Evolutionary conservation across 2,329 filamentous ascomycete genomes (phyloP).

Genomic region (Microsporum ferrugineum): DNA sequence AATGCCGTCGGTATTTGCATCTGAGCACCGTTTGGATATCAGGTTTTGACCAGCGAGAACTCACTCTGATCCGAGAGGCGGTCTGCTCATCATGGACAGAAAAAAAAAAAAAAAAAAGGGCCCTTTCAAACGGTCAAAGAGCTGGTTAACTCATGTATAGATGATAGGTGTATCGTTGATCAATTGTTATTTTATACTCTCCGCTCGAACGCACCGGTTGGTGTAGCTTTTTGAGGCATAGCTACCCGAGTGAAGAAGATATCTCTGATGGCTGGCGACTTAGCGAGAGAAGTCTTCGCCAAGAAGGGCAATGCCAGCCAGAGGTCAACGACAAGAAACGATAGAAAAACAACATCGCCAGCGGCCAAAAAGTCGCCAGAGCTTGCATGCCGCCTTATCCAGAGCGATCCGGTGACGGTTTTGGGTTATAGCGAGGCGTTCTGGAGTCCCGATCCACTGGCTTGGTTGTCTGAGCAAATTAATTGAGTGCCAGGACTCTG

Average conservation of each 20-base stretch:
- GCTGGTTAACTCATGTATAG: neutral
- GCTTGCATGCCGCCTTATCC: neutral
- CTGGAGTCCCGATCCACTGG: neutral
- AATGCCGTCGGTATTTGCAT: neutral
- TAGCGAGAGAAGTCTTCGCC: neutral
- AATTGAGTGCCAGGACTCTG: no score
- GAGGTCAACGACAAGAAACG: neutral
- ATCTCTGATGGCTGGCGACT: neutral
- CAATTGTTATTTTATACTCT: neutral
- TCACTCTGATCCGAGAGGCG: neutral
- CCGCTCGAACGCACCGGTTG: neutral
- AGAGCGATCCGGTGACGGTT: neutral
- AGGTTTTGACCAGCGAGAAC: neutral
- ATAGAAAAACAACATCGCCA: neutral
- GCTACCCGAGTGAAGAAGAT: neutral
- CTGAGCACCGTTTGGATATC: neutral
- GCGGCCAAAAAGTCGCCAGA: neutral
- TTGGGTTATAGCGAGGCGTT: neutral
- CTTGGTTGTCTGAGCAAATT: neutral
- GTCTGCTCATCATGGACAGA: neutral
- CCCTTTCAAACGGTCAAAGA: neutral
- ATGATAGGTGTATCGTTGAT: neutral
- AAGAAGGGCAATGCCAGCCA: neutral
- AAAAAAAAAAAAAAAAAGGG: neutral
- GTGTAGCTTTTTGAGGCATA: neutral